Base-by-base conservation (phyloP, 2,329 filamentous ascomycete genomes). In the Pezicula rhizophila region DNA sequence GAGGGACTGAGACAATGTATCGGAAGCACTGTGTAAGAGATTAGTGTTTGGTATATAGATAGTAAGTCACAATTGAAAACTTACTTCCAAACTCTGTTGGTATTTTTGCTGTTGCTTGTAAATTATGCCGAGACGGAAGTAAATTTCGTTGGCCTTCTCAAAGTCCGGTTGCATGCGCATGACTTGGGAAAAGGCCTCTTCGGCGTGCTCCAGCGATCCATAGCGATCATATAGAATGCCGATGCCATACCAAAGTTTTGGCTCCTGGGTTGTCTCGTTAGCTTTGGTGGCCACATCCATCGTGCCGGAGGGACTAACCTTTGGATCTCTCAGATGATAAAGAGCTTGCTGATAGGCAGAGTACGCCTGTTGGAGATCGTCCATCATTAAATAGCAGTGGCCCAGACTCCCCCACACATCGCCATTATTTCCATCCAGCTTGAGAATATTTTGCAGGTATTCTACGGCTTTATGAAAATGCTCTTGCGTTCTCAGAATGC, bases 371-470 rank as follows among this genome's bases (percentile, higher is more conserved):
- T 97, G 93, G 31, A 97, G 72, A 62, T 96, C 92, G 64, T 99
- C 93, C 80, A 96, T 95, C 93, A 99, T 99, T 23, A 99, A 76
- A 66, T 92, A 95, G 71, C 93, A 97, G 67, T 97, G 93, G n/a
- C 93, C 92, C 26, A 97, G 76, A 65, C 90, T 96, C 42, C 92
- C 92, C 93, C 92, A 97, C 40, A 93, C 90, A 68, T 97, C 93
- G 51, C 93, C 93, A 64, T 95, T 96, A 57, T 82, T 85, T 33
- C 76, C 79, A 57, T 99, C 93, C 23, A 97, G 76, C 70, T 96
- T 95, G 47, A 96, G 72, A 51, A 97, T 96, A 53, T 85, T 87
- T 61, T 93, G 85, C 46, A 97, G 77, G 65, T 92, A 97, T 63
- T 97, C 92, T 46, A 96, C 87, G 1, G 93, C 93, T 64, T 93